Evolutionary conservation across 768 basidiomycete species (phyloP), one percentile per base, ranked within the genome.

Genomic region (Pleurotus tuoliensis): DNA sequence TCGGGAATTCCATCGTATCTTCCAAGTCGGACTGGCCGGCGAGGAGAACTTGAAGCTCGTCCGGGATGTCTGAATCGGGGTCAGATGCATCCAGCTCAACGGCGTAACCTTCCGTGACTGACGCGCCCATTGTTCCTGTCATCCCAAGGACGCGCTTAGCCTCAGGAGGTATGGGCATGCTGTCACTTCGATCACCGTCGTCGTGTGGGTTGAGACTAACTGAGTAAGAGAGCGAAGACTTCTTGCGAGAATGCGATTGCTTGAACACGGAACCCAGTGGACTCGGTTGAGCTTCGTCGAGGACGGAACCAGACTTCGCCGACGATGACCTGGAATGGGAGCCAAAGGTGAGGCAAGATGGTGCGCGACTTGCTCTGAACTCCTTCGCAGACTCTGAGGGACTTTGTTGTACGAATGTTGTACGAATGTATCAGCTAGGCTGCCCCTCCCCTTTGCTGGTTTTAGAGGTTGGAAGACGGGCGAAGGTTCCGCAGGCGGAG

Each of bases 21-120:
- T 78, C 75, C 5, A 66, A 67, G 62, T 67, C 72, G 64, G 65
- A 66, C 49, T 72, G 67, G 18, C 64, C 64, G 4, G 72, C 75
- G 22, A 92, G 67, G 47, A 92, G 83, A 20, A 75, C 74, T 59
- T 84, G 83, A 55, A 92, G 66, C 67, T 92, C 91, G 41, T 88
- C 81, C 1, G 91, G 89, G n/a, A 92, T 88, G 62, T 93, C 89
- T 1, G 85, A 88, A 66, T 90, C 85, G 0, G 81, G 86, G 63
- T 90, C 86, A 7, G 80, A 81, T 2, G 71, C 75, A 38, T 86
- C 80, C 6, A 79, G 61, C 16, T 76, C 77, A 54, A 75, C 77
- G 1, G 67, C 68, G 49, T 78, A 78, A 24, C 63, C 71, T 20
- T 78, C 78, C 3, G 74, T 74, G 47, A 80, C 73, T 0, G 81